A percentile compares a stretch with the other conserved stretches of the same genome.
Evolutionary conservation across 495 filamentous ascomycete species (phyloP).

Genomic region (Podospora appendiculata): DNA sequence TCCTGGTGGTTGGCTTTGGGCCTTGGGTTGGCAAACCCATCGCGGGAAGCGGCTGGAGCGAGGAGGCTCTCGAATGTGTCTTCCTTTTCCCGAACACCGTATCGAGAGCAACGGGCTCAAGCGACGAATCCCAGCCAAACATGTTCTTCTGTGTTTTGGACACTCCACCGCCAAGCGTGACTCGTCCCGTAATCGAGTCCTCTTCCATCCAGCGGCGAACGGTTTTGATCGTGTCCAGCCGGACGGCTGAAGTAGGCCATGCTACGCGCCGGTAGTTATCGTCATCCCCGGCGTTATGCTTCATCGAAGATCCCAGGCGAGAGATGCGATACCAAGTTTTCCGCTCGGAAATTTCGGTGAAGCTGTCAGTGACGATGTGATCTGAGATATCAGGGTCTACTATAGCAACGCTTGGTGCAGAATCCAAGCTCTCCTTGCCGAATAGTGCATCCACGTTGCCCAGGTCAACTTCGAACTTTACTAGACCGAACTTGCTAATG

Average conservation of each 20-base stretch:
- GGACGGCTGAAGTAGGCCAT: slow-evolving; percentile 46
- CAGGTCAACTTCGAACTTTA: slow-evolving; percentile 32
- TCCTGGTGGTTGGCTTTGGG: not conserved
- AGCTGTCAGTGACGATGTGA: slow-evolving; percentile 37
- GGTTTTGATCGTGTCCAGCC: slow-evolving; percentile 44
- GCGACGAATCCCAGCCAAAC: slow-evolving; percentile 48
- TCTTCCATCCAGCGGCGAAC: slow-evolving; percentile 54
- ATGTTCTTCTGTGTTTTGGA: slow-evolving; percentile 36
- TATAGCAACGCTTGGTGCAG: not conserved
- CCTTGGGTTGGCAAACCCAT: not conserved
- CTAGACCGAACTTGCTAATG: slow-evolving; percentile 22
- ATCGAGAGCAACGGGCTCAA: slow-evolving; percentile 36
- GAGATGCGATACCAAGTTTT: slow-evolving; percentile 59
- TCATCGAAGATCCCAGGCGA: slow-evolving; percentile 46
- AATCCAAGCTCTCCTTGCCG: slow-evolving; percentile 2
- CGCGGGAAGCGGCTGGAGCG: slow-evolving; percentile 7
- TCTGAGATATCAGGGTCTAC: slow-evolving; percentile 20
- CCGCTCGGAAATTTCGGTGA: slow-evolving; percentile 44
- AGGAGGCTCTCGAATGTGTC: slow-evolving; percentile 14
- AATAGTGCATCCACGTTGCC: slow-evolving; percentile 40
- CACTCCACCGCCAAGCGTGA: slow-evolving; percentile 34
- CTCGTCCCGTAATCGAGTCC: slow-evolving; percentile 44
- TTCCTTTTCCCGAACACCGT: slow-evolving; percentile 33
- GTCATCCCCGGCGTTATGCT: slow-evolving; percentile 47
- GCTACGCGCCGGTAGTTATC: slow-evolving; percentile 49